Conservation (phyloP, 768 basidiomycete genomes). For the Cystoderma amianthinum region DNA sequence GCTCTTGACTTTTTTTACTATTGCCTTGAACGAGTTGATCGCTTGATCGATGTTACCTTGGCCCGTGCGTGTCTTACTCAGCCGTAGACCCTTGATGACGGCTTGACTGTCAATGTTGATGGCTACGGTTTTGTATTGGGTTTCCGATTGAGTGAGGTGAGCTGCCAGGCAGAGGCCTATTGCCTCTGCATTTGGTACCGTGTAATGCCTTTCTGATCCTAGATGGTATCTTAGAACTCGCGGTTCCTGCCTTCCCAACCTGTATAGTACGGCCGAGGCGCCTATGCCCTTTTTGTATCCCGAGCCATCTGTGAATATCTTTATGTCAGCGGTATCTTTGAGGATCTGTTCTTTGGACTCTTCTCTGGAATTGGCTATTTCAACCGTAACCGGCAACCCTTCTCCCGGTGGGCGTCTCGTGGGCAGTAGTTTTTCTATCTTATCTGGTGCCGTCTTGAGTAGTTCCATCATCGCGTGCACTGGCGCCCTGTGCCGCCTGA, state of each 20-base stretch:
- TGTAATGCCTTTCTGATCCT: constrained; percentile 7
- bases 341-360: too few species aligned
- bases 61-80: constrained; percentile 1
- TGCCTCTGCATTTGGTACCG: too few species aligned
- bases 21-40: neutral
- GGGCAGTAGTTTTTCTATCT: constrained; percentile 8
- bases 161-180: constrained; percentile 10
- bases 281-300: constrained; percentile 11
- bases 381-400: neutral
- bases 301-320: constrained; percentile 14
- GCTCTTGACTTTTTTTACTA: neutral
- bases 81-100: neutral
- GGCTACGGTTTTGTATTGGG: neutral
- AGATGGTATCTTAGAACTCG: constrained; percentile 7
- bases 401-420: constrained; percentile 1
- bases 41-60: constrained; percentile 2
- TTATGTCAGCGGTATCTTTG: constrained; percentile 4
- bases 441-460: constrained; percentile 1
- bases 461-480: neutral
- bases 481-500: neutral
- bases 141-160: neutral
- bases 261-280: constrained; percentile 11
- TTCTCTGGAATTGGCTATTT: too few species aligned
- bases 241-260: neutral
- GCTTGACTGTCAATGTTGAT: neutral